Conservation (phyloP, 1,284 basidiomycete species). For the Trametes sp. region DNA sequence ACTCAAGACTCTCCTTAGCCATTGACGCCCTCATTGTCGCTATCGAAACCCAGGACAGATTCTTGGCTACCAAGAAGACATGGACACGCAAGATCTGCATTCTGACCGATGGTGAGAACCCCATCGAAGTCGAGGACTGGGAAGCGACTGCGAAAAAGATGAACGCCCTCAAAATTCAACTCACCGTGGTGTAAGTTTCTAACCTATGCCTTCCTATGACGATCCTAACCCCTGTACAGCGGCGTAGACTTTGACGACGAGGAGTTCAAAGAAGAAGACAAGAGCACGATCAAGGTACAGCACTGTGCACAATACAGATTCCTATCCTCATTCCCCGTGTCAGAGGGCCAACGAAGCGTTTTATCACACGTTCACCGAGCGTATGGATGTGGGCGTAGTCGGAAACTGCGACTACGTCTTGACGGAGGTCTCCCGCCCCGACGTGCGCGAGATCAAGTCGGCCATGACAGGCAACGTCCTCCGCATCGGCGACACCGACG, state of each 20-base stretch:
- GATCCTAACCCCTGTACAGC: conserved; percentile 48
- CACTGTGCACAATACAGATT: not conserved
- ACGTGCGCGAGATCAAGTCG: conserved; percentile 75
- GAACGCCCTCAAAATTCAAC: conserved; percentile 59
- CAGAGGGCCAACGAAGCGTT: conserved; percentile 84
- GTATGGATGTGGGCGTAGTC: conserved; percentile 59
- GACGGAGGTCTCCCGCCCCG: conserved; percentile 71
- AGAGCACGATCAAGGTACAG: conserved; percentile 73
- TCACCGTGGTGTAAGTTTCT: conserved; percentile 70
- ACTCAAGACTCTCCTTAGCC: conserved; percentile 54
- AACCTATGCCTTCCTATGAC: not conserved
- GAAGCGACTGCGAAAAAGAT: conserved; percentile 77
- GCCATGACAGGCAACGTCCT: conserved; percentile 67
- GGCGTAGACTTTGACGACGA: conserved; percentile 90
- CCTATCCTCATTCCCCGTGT: conserved; percentile 9
- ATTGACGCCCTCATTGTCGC: conserved; percentile 89
- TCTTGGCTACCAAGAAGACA: conserved; percentile 68
- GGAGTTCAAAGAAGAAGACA: conserved; percentile 72
- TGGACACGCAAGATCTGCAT: conserved; percentile 87
- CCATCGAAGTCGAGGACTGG: conserved; percentile 77
- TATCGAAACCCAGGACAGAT: conserved; percentile 75
- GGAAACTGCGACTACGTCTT: conserved; percentile 79
- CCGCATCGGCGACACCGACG: conserved; percentile 77
- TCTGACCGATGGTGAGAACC: conserved; percentile 82
- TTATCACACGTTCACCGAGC: conserved; percentile 62